Conservation (phyloP, 2,329 filamentous ascomycete species). For the Endoconidiophora polonica region DNA sequence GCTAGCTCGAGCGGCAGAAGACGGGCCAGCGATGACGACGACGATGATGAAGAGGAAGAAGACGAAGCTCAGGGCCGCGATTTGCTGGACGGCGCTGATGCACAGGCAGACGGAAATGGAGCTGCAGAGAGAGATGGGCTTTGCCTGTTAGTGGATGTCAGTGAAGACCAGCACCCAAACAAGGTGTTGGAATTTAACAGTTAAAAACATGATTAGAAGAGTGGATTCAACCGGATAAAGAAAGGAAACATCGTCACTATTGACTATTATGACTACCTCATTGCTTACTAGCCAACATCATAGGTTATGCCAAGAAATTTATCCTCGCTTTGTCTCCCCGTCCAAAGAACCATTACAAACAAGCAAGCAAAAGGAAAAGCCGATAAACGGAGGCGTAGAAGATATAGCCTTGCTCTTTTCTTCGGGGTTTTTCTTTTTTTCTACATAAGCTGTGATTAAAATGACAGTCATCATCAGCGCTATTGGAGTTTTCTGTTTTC, state of each 20-base stretch:
- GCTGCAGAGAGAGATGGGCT: conserved; percentile 16
- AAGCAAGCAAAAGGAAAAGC: too few species aligned
- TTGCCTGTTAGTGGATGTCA: conserved; percentile 7
- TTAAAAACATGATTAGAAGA: background rate
- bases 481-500: too few species aligned
- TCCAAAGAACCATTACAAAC: too few species aligned
- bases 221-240: background rate
- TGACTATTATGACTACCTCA: background rate
- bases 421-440: too few species aligned
- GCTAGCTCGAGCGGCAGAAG: background rate
- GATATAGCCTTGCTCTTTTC: too few species aligned
- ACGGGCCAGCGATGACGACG: conserved; percentile 36
- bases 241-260: background rate
- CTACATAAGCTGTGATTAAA: too few species aligned
- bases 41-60: conserved; percentile 40
- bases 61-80: conserved; percentile 48
- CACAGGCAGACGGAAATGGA: conserved; percentile 36
- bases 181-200: conserved; percentile 12
- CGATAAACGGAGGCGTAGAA: too few species aligned
- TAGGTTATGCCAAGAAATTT: too few species aligned
- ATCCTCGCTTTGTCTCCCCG: too few species aligned
- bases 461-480: too few species aligned
- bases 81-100: conserved; percentile 58
- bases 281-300: too few species aligned
- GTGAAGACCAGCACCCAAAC: background rate